Evolutionary conservation across 352 stramenopile species (phyloP), one percentile per base, ranked within the genome.

Genomic region (Globisporangium sylvaticum): DNA sequence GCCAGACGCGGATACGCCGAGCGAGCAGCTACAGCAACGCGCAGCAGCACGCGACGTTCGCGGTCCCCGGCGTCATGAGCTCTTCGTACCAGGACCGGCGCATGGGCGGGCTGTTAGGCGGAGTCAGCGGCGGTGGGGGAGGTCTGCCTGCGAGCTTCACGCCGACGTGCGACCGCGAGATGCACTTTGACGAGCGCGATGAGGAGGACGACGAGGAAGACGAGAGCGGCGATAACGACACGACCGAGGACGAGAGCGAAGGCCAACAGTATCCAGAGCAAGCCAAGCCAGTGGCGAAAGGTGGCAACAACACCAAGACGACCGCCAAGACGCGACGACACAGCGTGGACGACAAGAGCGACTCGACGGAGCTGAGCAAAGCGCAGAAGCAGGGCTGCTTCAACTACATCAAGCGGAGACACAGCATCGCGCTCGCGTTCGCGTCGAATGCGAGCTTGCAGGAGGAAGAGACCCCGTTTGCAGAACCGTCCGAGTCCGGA

Each of bases 381-480:
- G 81, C 77, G n/a, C 84, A 95, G 68, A 92, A 93, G 58, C 77
- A 76, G n/a, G 84, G 84, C 5, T 95, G 87, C 66, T 93, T 91
- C 67, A 78, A 80, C 64, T 92, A 95, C 76, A 95, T 95, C 55
- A 88, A 92, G 62, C 73, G 80, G 18, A 72, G 87, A 27, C 82
- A 95, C 63, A 84, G 75, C 60, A 84, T 90, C 46, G 87, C 87
- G 2, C 67, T 91, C 29, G 84, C 82, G 6, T 95, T 95, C 58
- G 81, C 87, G 46, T 87, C 83, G 10, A 67, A 67, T 55, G 54
- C 67, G 24, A 53, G 50, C 1, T 20, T 68, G n/a, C 44, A 68
- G 0, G n/a, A 64, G 2, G 31, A 69, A 15, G 22, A 27, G 12
- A 34, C 32, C 29, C 25, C 39, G 15, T 65, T 64, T 29, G 54